Evolutionary conservation across 2,329 filamentous ascomycete species (phyloP).

Genomic region (Aspergillus sp.): DNA sequence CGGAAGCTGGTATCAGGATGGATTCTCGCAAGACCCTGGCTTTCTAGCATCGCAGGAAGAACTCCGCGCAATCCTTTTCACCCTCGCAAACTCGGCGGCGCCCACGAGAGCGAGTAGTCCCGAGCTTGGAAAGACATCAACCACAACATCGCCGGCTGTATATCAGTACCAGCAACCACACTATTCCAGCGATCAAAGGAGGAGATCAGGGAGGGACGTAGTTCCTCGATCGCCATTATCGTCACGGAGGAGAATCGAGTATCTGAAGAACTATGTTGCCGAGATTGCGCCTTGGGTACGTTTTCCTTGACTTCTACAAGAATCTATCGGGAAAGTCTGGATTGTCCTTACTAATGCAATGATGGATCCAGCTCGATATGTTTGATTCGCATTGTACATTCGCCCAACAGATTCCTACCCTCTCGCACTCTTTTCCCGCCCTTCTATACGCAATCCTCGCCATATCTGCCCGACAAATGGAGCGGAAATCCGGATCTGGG

Average conservation of each 20-base stretch:
- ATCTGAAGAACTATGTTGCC: constrained; percentile 56
- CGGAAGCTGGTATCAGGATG: constrained; percentile 33
- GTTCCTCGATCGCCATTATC: constrained; percentile 31
- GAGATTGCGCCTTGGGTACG: constrained; percentile 59
- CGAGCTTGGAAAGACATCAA: constrained; percentile 25
- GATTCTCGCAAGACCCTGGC: constrained; percentile 44
- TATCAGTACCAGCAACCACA: not conserved
- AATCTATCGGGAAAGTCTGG: not conserved
- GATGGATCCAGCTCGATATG: constrained; percentile 56
- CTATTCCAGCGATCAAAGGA: not conserved
- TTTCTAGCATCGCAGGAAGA: constrained; percentile 54
- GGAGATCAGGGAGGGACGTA: constrained; percentile 2
- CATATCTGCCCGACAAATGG: constrained; percentile 58
- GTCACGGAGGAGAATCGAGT: constrained; percentile 41
- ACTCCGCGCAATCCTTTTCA: constrained; percentile 50
- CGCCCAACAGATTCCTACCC: constrained; percentile 54
- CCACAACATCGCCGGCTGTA: constrained; percentile 5
- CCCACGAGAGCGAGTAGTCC: constrained; percentile 48
- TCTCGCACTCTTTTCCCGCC: constrained; percentile 53
- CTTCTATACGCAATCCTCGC: constrained; percentile 58
- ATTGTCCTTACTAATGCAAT: not conserved
- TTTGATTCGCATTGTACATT: constrained; percentile 60
- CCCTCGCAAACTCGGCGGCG: constrained; percentile 50
- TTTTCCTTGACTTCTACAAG: not conserved
- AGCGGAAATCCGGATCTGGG: constrained; percentile 53